These are phyloP conservation scores for Skeletonema menzelii DNA, from an alignment of 108 stramenopile genomes.

Conservation along the genomic window DNA sequence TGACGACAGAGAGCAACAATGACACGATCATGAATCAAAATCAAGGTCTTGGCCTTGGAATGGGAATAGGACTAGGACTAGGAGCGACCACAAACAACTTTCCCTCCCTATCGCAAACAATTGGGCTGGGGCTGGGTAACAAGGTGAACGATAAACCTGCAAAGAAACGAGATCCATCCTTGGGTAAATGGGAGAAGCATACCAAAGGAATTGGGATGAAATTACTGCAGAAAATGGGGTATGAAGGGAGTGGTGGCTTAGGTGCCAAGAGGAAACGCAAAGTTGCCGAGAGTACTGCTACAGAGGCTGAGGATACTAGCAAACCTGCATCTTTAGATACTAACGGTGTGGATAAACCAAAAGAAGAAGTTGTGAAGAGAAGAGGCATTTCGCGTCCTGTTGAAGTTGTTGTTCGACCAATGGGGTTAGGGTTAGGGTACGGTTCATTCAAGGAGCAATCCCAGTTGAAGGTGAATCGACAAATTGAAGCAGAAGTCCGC, in stretches of 20 bases:
- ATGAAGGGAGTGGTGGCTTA: constrained; percentile 81
- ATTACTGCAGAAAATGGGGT: constrained; percentile 90
- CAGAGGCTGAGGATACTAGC: constrained; percentile 9
- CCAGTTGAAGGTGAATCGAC: constrained; percentile 68
- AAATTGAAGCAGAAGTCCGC: constrained; percentile 81
- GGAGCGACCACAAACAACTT: neutral
- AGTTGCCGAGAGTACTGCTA: neutral
- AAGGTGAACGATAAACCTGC: neutral
- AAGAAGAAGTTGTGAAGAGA: constrained; percentile 26
- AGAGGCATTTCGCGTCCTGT: constrained; percentile 87
- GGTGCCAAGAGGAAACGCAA: constrained; percentile 62
- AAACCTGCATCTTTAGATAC: constrained; percentile 7
- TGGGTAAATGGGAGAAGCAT: constrained; percentile 89
- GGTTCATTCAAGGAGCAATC: constrained; percentile 86
- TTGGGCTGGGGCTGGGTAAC: neutral
- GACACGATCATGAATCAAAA: neutral
- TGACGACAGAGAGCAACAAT: neutral
- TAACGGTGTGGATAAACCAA: neutral
- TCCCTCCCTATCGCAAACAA: neutral
- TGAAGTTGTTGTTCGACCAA: constrained; percentile 90
- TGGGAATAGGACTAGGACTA: neutral
- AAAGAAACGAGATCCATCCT: neutral
- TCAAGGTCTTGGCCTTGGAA: constrained; percentile 1
- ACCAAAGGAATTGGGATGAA: constrained; percentile 96
- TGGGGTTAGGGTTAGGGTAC: constrained; percentile 86